These are phyloP conservation scores for Lyophyllum shimeji DNA, from an alignment of 768 basidiomycete species.

Conservation along the genomic window DNA sequence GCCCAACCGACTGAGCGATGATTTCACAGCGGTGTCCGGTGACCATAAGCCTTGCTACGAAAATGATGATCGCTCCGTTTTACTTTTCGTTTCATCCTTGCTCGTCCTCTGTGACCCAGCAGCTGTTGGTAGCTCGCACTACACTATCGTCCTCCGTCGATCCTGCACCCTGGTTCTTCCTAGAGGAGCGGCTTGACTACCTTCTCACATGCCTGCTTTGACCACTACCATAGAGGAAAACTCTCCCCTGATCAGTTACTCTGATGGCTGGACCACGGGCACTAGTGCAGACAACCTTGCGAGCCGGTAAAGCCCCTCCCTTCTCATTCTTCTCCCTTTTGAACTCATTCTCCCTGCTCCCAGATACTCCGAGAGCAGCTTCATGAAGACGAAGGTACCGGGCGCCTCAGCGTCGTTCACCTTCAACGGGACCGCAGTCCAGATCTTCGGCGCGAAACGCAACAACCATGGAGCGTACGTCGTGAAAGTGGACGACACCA, in stretches of 20 bases:
- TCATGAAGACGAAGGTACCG: conserved; percentile 32
- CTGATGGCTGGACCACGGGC: conserved; percentile 11
- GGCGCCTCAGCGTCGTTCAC: conserved; percentile 35
- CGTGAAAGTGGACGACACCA: conserved; percentile 38
- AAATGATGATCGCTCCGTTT: too few relatives aligned
- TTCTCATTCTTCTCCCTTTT: not conserved
- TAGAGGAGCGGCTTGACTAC: not conserved
- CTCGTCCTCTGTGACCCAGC: not conserved
- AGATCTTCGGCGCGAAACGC: conserved; percentile 51
- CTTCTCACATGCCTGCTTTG: conserved; percentile 13
- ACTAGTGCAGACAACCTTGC: conserved; percentile 2
- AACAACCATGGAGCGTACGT: conserved; percentile 44
- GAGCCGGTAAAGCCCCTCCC: conserved; percentile 4
- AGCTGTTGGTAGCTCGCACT: too few relatives aligned
- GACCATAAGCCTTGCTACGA: too few relatives aligned
- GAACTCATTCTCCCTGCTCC: not conserved
- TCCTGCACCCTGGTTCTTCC: not conserved
- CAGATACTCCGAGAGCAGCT: conserved; percentile 39
- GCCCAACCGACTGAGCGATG: too few relatives aligned
- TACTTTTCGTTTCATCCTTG: not conserved
- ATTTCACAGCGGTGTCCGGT: too few relatives aligned
- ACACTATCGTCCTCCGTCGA: too few relatives aligned
- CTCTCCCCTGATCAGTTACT: conserved; percentile 17
- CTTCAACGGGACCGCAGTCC: conserved; percentile 50
- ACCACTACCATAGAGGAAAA: conserved; percentile 16